These are phyloP conservation scores for Solanum sitiens DNA, from an alignment of 257 asterid species.

Conservation along the genomic window DNA sequence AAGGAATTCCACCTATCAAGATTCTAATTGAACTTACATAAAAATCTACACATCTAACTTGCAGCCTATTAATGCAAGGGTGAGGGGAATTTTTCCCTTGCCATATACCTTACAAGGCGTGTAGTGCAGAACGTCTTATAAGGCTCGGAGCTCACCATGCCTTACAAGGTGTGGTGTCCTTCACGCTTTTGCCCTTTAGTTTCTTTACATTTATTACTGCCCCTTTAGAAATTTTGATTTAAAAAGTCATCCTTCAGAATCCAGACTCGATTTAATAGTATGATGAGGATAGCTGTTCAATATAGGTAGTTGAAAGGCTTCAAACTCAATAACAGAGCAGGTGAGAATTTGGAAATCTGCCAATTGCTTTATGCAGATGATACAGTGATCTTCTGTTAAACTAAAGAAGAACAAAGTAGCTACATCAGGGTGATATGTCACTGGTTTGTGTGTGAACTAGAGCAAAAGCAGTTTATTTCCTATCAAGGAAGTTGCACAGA, in stretches of 20 bases:
- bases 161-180: background rate
- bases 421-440: background rate
- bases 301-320: background rate
- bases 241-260: too few relatives aligned
- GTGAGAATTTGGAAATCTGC: background rate
- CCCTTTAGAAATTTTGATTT: background rate
- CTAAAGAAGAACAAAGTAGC: background rate
- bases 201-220: background rate
- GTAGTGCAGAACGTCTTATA: background rate
- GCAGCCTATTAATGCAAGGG: background rate
- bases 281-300: background rate
- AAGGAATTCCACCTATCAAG: slow-evolving; percentile 40
- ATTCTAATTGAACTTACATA: slow-evolving; percentile 31
- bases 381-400: background rate
- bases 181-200: background rate
- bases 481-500: background rate
- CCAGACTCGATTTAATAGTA: background rate
- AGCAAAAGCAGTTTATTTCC: background rate
- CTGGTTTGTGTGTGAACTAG: background rate
- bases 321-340: background rate
- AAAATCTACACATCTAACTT: slow-evolving; percentile 12
- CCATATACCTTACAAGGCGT: background rate
- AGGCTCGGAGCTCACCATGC: background rate
- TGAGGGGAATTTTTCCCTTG: background rate
- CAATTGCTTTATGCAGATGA: background rate